Evolutionary conservation across 768 basidiomycete genomes (phyloP).

Genomic region (Tulasnella sp.): DNA sequence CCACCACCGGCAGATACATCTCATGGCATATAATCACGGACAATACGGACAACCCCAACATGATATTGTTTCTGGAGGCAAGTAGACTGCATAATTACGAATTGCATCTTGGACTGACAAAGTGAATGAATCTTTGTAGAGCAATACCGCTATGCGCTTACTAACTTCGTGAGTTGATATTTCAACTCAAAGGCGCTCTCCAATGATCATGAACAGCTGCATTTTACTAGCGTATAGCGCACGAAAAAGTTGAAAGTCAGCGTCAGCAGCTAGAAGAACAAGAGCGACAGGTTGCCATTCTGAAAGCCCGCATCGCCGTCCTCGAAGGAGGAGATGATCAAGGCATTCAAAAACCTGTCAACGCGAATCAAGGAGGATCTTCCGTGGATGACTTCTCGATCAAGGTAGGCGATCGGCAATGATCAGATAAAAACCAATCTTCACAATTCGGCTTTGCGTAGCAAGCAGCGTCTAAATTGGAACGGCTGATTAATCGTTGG

Average conservation of each 20-base stretch:
- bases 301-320: constrained; percentile 54
- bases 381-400: constrained; percentile 83
- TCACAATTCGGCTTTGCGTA: constrained; percentile 22
- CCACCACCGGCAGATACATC: not conserved
- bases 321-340: constrained; percentile 51
- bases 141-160: constrained; percentile 45
- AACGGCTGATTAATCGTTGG: constrained; percentile 78
- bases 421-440: not conserved
- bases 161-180: constrained; percentile 65
- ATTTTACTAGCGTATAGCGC: constrained; percentile 54
- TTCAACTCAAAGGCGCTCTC: not conserved
- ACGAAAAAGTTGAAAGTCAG: constrained; percentile 80
- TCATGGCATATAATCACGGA: not conserved
- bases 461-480: constrained; percentile 72
- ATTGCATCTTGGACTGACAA: not conserved
- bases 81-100: not conserved
- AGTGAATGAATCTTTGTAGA: constrained; percentile 2
- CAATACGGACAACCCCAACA: not conserved
- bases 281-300: constrained; percentile 63
- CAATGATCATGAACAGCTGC: not conserved
- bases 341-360: constrained; percentile 22
- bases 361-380: constrained; percentile 36
- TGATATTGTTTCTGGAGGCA: constrained; percentile 6
- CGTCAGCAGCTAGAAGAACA: constrained; percentile 67
- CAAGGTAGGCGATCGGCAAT: constrained; percentile 39